These are phyloP conservation scores for Amanita rimosa DNA, from an alignment of 768 basidiomycete species.

Conservation along the genomic window DNA sequence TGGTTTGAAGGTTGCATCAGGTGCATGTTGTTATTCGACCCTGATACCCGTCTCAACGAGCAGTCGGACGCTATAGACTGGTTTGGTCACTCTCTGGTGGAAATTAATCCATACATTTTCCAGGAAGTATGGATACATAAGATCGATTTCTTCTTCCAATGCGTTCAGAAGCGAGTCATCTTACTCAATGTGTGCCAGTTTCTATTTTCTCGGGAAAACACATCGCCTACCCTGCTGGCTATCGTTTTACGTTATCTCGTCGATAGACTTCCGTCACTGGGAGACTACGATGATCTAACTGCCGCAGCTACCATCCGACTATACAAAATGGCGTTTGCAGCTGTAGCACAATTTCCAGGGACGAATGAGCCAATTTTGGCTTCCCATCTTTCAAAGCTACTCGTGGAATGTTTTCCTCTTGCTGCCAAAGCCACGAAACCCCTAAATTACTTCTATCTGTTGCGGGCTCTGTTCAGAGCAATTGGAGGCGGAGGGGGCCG, in stretches of 20 bases:
- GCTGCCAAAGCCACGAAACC: constrained; percentile 89
- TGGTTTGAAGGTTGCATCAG: constrained; percentile 80
- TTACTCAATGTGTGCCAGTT: constrained; percentile 79
- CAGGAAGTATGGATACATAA: constrained; percentile 94
- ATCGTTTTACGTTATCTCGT: constrained; percentile 85
- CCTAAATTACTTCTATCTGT: constrained; percentile 84
- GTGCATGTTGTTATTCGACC: constrained; percentile 77
- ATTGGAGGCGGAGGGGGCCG: constrained; percentile 88
- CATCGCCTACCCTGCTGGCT: constrained; percentile 73
- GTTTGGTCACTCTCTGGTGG: constrained; percentile 65
- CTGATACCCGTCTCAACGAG: constrained; percentile 49
- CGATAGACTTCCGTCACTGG: constrained; percentile 69
- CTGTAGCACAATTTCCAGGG: constrained; percentile 62
- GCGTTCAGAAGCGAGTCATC: constrained; percentile 61
- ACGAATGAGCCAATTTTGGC: constrained; percentile 91
- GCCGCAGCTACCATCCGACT: constrained; percentile 81
- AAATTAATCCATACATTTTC: constrained; percentile 86
- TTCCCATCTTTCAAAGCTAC: constrained; percentile 80
- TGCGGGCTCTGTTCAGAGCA: constrained; percentile 86
- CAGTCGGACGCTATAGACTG: constrained; percentile 76
- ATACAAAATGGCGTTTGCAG: constrained; percentile 92
- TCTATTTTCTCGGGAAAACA: constrained; percentile 68
- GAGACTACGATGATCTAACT: constrained; percentile 72
- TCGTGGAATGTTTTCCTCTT: constrained; percentile 94
- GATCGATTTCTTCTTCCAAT: constrained; percentile 83